phyloP scores from a whole-genome alignment of 257 asterid genomes.

The Paraleonurus japonicus region DNA sequence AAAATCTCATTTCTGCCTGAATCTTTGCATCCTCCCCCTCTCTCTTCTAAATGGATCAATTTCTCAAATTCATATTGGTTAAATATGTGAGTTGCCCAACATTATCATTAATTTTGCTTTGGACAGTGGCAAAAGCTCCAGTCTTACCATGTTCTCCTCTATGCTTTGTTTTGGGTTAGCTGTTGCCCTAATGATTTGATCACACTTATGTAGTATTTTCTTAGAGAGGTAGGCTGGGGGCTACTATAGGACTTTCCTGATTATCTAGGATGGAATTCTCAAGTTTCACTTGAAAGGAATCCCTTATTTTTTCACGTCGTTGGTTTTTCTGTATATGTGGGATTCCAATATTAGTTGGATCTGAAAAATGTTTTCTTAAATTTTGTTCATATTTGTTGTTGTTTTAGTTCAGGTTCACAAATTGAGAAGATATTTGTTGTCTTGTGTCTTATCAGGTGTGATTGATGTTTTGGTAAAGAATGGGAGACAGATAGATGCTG shows the following conservation, averaged over 20 bases:
- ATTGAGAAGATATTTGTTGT: not conserved
- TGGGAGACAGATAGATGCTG: constrained; percentile 98
- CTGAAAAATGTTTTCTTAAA: not conserved
- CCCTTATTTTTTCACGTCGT: not conserved
- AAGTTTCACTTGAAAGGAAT: not conserved
- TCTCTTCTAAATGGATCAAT: not conserved
- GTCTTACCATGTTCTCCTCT: not conserved
- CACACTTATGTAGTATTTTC: not conserved
- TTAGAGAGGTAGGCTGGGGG: not conserved
- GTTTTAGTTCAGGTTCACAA: not conserved
- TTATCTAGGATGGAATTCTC: constrained; percentile 3
- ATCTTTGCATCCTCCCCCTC: not conserved
- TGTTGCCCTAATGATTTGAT: not conserved
- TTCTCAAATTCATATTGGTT: constrained; percentile 1
- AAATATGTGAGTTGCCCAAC: not conserved
- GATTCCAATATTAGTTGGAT: not conserved
- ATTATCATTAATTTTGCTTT: not conserved
- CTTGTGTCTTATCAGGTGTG: constrained; percentile 60
- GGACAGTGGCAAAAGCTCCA: not conserved
- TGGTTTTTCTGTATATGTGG: not conserved
- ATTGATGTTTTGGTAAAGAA: constrained; percentile 76
- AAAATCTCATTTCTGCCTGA: not conserved
- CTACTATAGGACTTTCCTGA: not conserved
- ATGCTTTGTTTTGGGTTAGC: not conserved
- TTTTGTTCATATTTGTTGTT: not conserved